Conservation (phyloP, 768 basidiomycete genomes). For the Suillus ampliporus region DNA sequence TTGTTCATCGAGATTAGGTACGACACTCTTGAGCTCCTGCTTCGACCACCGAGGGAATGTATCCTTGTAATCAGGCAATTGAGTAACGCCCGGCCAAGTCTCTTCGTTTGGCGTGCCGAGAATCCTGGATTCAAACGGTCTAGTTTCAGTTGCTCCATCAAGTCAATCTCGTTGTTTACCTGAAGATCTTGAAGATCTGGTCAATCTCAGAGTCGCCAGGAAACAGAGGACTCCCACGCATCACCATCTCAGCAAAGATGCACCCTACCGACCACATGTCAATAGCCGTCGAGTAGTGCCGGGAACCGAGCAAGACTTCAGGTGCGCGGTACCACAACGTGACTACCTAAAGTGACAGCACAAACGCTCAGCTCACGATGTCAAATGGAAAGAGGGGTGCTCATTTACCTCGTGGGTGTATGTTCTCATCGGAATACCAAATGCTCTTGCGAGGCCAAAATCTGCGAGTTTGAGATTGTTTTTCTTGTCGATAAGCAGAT, state of each 20-base stretch:
- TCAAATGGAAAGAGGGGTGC: neutral
- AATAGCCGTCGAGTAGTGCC: slow-evolving; percentile 96
- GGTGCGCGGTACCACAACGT: slow-evolving; percentile 99
- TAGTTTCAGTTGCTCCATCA: slow-evolving; percentile 6
- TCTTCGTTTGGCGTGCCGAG: slow-evolving; percentile 94
- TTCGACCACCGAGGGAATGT: slow-evolving; percentile 95
- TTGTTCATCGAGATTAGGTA: slow-evolving; percentile 72
- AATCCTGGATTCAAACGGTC: slow-evolving; percentile 57
- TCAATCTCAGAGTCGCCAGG: slow-evolving; percentile 99
- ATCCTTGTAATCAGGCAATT: slow-evolving; percentile 92
- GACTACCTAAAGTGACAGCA: slow-evolving; percentile 72
- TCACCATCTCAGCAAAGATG: slow-evolving; percentile 98
- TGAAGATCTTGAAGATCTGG: slow-evolving; percentile 99
- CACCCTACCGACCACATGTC: slow-evolving; percentile 99
- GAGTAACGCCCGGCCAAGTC: slow-evolving; percentile 87
- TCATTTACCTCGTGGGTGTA: slow-evolving; percentile 92
- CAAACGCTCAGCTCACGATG: neutral
- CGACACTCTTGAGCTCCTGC: slow-evolving; percentile 69
- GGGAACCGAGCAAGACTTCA: slow-evolving; percentile 93
- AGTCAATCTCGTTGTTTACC: slow-evolving; percentile 49
- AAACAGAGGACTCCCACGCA: slow-evolving; percentile 89
- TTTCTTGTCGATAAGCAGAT: slow-evolving; percentile 87
- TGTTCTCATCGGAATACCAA: slow-evolving; percentile 98
- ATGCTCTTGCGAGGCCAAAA: slow-evolving; percentile 95
- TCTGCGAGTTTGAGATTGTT: slow-evolving; percentile 96